Conservation (phyloP, 352 stramenopile species). For the Phytophthora idaei region DNA sequence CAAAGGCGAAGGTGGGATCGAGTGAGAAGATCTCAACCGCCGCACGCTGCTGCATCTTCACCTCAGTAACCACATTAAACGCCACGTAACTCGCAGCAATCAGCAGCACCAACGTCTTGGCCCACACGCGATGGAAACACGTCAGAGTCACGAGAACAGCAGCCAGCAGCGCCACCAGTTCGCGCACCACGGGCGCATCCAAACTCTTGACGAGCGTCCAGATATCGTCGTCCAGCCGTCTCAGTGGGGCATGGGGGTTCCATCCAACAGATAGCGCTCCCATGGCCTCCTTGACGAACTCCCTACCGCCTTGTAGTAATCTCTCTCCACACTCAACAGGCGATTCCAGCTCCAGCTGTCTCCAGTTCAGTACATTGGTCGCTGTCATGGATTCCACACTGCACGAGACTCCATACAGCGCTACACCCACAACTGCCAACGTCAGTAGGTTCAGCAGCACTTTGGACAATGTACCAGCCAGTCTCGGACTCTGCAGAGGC, state of each 20-base stretch:
- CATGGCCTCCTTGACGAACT: conserved; percentile 8
- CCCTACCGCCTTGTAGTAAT: conserved; percentile 22
- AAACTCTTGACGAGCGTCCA: conserved; percentile 41
- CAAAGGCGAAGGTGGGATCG: conserved; percentile 79
- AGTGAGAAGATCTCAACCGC: conserved; percentile 71
- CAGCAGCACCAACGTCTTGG: conserved; percentile 65
- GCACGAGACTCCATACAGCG: conserved; percentile 40
- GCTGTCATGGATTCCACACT: conserved; percentile 17
- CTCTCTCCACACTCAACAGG: conserved; percentile 31
- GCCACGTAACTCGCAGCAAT: conserved; percentile 27
- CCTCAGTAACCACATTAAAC: conserved; percentile 44
- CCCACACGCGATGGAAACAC: conserved; percentile 64
- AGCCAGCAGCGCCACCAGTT: conserved; percentile 23
- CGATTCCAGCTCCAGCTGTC: conserved; percentile 29
- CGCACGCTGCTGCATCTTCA: conserved; percentile 54
- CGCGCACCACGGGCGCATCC: conserved; percentile 24
- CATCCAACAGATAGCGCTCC: conserved; percentile 18
- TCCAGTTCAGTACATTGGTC: conserved; percentile 23
- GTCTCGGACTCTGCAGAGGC: conserved; percentile 44
- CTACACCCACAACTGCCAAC: conserved; percentile 16
- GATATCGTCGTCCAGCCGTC: conserved; percentile 35
- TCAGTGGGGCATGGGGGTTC: conserved; percentile 15
- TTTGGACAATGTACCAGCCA: conserved; percentile 38
- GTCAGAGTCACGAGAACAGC: conserved; percentile 31
- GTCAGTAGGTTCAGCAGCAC: conserved; percentile 46